Conservation (phyloP, 2,329 filamentous ascomycete species). For the Sporothrix mexicana region DNA sequence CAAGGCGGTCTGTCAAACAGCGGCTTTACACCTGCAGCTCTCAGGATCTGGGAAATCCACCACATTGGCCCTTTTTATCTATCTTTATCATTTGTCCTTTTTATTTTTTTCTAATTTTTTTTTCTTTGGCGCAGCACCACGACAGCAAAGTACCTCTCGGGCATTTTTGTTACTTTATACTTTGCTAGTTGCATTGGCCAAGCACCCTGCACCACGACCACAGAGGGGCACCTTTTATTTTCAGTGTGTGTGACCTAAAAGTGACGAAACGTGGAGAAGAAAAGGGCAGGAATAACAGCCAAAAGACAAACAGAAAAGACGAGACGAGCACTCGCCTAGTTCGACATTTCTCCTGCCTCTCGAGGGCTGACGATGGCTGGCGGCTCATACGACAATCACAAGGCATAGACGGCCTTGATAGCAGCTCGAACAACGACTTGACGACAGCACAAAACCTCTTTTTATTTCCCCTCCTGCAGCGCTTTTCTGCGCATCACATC, state of each 20-base stretch:
- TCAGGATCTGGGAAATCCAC: conserved; percentile 4
- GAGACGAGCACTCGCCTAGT: too few species aligned
- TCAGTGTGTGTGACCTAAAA: conserved; percentile 10
- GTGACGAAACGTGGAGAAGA: neutral
- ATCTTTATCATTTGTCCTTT: conserved; percentile 1
- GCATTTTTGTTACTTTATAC: conserved; percentile 31
- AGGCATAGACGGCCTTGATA: conserved; percentile 26
- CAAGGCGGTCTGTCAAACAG: neutral
- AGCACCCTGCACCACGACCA: conserved; percentile 22
- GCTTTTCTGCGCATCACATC: conserved; percentile 1
- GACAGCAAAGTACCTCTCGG: conserved; percentile 6
- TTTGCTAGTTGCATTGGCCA: conserved; percentile 31
- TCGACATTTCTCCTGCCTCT: conserved; percentile 5
- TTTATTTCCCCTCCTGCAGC: neutral
- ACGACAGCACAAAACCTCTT: neutral
- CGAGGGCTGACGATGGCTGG: conserved; percentile 24
- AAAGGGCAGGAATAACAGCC: neutral
- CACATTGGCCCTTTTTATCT: conserved; percentile 3
- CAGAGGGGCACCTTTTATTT: conserved; percentile 32
- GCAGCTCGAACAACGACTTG: neutral
- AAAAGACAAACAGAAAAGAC: neutral
- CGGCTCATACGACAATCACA: neutral
- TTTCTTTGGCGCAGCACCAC: conserved; percentile 18
- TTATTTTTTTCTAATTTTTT: conserved; percentile 17
- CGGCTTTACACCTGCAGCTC: neutral